phyloP scores from a whole-genome alignment of 1,284 basidiomycete genomes.

The Rhizopogon hawkerae region DNA sequence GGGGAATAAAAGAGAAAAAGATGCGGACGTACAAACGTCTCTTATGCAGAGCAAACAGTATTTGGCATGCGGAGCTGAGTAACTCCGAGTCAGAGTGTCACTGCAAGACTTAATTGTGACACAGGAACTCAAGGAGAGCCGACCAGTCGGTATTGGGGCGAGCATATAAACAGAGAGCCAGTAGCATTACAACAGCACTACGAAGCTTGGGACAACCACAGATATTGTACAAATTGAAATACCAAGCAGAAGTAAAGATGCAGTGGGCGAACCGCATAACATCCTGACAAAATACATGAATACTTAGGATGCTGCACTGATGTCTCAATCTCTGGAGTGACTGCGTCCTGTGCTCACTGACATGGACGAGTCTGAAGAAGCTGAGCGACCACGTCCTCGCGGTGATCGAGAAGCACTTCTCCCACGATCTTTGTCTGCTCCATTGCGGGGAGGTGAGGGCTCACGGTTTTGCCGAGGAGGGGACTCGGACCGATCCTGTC shows the following conservation, averaged over 20 bases:
- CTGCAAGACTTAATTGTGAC: too few relatives aligned
- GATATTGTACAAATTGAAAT: slow-evolving; percentile 2
- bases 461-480: slow-evolving; percentile 8
- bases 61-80: too few relatives aligned
- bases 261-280: not conserved
- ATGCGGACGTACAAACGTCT: too few relatives aligned
- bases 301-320: not conserved
- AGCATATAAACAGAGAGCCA: not conserved
- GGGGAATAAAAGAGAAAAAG: too few relatives aligned
- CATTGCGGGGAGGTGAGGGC: slow-evolving; percentile 18
- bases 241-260: not conserved
- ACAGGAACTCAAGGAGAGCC: not conserved
- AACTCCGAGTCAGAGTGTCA: too few relatives aligned
- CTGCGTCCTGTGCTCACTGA: slow-evolving; percentile 35
- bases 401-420: slow-evolving; percentile 15
- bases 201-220: not conserved
- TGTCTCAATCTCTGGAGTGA: slow-evolving; percentile 13
- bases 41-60: too few relatives aligned
- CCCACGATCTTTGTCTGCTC: slow-evolving; percentile 13
- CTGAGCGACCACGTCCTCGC: slow-evolving; percentile 15
- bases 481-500: slow-evolving; percentile 16
- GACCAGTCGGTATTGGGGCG: not conserved
- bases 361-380: slow-evolving; percentile 38
- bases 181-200: slow-evolving; percentile 1
- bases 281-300: not conserved